phyloP scores from a whole-genome alignment of 148 eudicot genomes.

The Diospyros lotus region DNA sequence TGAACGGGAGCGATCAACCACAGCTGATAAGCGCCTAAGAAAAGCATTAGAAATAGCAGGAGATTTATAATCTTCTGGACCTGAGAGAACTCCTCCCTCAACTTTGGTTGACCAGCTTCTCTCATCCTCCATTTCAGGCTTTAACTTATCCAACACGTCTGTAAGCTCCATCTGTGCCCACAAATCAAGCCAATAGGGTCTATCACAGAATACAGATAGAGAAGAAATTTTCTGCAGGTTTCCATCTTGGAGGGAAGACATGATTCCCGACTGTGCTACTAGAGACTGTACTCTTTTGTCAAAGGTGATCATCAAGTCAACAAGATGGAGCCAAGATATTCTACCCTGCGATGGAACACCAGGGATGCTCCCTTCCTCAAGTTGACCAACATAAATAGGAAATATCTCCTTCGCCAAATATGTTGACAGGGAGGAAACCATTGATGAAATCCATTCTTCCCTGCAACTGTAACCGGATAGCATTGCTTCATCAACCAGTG shows the following conservation, averaged over 20 bases:
- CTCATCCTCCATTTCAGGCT: conserved; percentile 61
- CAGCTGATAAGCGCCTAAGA: conserved; percentile 51
- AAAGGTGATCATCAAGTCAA: conserved; percentile 84
- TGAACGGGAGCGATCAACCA: conserved; percentile 75
- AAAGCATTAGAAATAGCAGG: conserved; percentile 57
- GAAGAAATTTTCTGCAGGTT: conserved; percentile 62
- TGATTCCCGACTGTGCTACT: conserved; percentile 56
- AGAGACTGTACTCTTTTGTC: conserved; percentile 70
- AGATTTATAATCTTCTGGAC: conserved; percentile 63
- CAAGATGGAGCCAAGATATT: conserved; percentile 70
- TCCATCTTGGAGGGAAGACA: conserved; percentile 43
- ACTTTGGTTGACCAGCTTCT: conserved; percentile 57
- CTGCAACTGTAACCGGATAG: conserved; percentile 88
- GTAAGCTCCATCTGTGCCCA: conserved; percentile 87
- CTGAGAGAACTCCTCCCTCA: conserved; percentile 40
- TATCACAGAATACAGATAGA: conserved; percentile 76
- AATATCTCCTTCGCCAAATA: conserved; percentile 87
- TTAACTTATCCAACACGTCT: conserved; percentile 47
- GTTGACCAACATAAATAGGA: conserved; percentile 51
- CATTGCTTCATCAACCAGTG: conserved; percentile 93
- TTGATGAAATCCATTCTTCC: conserved; percentile 94
- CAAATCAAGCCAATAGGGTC: conserved; percentile 92
- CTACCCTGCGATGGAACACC: conserved; percentile 48
- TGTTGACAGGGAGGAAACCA: conserved; percentile 73
- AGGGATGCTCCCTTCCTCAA: conserved; percentile 49